phyloP scores from a whole-genome alignment of 768 basidiomycete species.

The Macrolepiota fuliginosa region DNA sequence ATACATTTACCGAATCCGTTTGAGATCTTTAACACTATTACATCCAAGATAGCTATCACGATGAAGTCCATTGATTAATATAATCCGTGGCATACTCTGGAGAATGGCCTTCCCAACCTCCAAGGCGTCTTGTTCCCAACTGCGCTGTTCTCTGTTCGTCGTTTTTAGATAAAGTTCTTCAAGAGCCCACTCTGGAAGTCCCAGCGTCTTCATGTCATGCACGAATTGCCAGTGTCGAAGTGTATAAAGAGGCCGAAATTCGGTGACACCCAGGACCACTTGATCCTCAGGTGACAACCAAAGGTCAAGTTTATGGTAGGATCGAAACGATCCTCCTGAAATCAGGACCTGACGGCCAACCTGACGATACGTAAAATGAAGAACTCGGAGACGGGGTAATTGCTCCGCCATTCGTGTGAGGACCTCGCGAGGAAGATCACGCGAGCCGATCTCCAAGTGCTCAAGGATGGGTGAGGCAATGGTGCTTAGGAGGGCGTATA shows the following conservation, averaged over 20 bases:
- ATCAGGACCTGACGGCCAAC: neutral
- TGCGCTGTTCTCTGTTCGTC: neutral
- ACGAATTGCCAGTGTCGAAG: neutral
- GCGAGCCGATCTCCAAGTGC: neutral
- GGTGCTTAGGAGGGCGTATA: neutral
- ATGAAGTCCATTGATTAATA: neutral
- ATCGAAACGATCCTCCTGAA: neutral
- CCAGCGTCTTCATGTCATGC: neutral
- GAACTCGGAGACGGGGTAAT: neutral
- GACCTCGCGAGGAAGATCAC: neutral
- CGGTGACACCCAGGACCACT: neutral
- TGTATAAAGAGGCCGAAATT: neutral
- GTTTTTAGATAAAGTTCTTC: neutral
- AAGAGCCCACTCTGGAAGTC: neutral
- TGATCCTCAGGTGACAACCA: neutral
- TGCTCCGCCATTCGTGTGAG: neutral
- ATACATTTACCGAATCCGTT: too few species aligned
- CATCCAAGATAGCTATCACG: neutral
- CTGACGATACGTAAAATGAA: neutral
- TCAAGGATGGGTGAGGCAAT: neutral
- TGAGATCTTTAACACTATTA: neutral
- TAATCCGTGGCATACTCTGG: neutral
- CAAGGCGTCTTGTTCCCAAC: neutral
- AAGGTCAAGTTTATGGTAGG: neutral
- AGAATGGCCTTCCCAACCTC: neutral